A percentile compares a stretch with the other conserved stretches of the same genome.
Evolutionary conservation across 768 basidiomycete species (phyloP).

Genomic region (Leccinum subgranulosum): DNA sequence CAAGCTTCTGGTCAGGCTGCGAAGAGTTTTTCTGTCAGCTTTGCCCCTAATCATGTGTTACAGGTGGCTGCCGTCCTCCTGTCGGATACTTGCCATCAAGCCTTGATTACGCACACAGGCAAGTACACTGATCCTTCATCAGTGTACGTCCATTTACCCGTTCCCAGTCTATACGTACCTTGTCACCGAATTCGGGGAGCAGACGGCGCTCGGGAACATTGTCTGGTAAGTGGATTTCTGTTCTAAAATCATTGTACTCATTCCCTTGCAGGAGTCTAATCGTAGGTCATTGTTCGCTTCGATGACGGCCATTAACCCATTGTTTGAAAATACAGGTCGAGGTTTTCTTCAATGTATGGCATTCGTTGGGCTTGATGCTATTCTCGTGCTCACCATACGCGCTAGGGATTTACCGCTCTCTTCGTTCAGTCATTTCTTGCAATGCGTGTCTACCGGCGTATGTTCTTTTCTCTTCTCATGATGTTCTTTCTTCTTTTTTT

Average conservation of each 20-base stretch:
- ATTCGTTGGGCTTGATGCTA: neutral
- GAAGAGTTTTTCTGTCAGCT: neutral
- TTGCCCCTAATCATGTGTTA: neutral
- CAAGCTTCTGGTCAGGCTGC: conserved; percentile 42
- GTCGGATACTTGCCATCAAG: conserved; percentile 57
- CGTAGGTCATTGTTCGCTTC: conserved; percentile 9
- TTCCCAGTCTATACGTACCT: conserved; percentile 47
- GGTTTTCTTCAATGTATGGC: conserved; percentile 48
- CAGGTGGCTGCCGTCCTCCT: conserved; percentile 52
- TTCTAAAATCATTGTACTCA: neutral
- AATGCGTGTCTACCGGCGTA: conserved; percentile 50
- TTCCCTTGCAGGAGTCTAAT: conserved; percentile 23
- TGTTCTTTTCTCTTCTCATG: conserved; percentile 12
- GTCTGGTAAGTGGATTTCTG: conserved; percentile 40
- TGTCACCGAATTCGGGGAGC: conserved; percentile 38
- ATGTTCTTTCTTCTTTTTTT: no score
- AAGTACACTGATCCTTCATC: neutral
- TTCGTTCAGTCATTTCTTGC: conserved; percentile 58
- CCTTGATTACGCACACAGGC: conserved; percentile 55
- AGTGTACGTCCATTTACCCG: neutral
- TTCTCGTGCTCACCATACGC: neutral
- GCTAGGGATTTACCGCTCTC: conserved; percentile 45
- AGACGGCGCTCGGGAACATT: conserved; percentile 29
- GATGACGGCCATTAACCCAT: neutral
- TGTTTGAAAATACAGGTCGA: conserved; percentile 37